Evolutionary conservation across 495 filamentous ascomycete species (phyloP), one percentile per base, ranked within the genome.

Genomic region (Jackrogersella minutella): DNA sequence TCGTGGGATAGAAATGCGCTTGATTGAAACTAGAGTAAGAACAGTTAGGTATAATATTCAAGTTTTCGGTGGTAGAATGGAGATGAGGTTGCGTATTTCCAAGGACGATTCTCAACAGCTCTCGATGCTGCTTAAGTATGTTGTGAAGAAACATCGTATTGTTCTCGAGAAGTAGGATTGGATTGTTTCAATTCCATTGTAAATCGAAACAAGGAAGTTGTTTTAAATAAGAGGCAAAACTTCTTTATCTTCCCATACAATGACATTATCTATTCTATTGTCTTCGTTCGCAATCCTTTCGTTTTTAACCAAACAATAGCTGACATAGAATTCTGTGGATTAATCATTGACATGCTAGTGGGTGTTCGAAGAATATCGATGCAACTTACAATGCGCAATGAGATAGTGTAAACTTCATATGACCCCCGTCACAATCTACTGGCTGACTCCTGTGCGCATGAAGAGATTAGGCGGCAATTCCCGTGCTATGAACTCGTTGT

Each of bases 401-500:
- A 1, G 22, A 24, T 22, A 34, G 10, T 3, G 46, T 2, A 1
- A 9, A 4, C 11, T 36, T 9, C 10, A 58, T 26, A 30, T 40
- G n/a, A 1, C 0, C 9, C n/a, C 9, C 17, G 3, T 58, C 52
- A 33, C 41, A n/a, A n/a, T n/a, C n/a, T 40, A 36, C 3, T 28
- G 13, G 7, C 17, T 24, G 6, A 4, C 16, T 2, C 66, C 60
- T 19, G 75, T 77, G 5, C 76, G 67, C 77, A 79, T 79, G 22
- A 79, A 78, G 5, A 79, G 11, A 61, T 78, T 77, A 13, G 75
- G 61, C 53, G 77, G 76, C 51, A 52, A 54, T 2, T 68, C 58
- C 46, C 71, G 68, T 8, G 39, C 30, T 17, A 31, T 1, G 33
- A 81, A 81, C 58, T 80, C 73, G 2, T 68, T 62, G 50, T 79